Evolutionary conservation across 2,329 filamentous ascomycete genomes (phyloP).

Genomic region (Fusarium tjaetaba): DNA sequence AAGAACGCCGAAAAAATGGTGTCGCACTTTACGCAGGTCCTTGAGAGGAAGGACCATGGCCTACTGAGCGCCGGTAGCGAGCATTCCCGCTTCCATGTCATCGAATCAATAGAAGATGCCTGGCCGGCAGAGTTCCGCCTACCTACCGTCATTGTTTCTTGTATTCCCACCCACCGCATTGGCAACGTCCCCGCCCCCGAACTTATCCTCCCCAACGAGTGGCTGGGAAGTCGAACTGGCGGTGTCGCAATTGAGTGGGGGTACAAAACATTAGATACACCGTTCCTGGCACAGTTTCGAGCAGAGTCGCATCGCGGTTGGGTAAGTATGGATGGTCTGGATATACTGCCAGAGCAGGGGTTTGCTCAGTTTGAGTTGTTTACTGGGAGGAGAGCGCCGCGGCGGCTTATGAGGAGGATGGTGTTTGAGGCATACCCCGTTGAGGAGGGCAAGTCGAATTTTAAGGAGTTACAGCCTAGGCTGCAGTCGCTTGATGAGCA

Average conservation of each 20-base stretch:
- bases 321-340: conserved; percentile 80
- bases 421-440: conserved; percentile 61
- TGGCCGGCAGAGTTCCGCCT: conserved; percentile 72
- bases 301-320: conserved; percentile 69
- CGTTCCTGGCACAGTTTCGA: conserved; percentile 74
- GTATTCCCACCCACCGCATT: conserved; percentile 76
- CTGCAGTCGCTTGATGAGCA: conserved; percentile 43
- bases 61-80: conserved; percentile 55
- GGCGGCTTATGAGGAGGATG: conserved; percentile 75
- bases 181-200: conserved; percentile 72
- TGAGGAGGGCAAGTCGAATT: conserved; percentile 53
- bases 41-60: conserved; percentile 56
- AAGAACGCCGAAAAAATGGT: conserved; percentile 75
- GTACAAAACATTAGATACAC: conserved; percentile 78
- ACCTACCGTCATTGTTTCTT: conserved; percentile 80
- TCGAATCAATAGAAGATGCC: conserved; percentile 65
- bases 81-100: conserved; percentile 64
- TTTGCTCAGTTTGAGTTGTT: conserved; percentile 86
- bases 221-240: conserved; percentile 77
- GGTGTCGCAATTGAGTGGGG: conserved; percentile 80
- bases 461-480: conserved; percentile 51
- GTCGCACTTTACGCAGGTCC: conserved; percentile 72
- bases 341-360: conserved; percentile 80
- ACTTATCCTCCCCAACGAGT: conserved; percentile 74
- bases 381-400: conserved; percentile 65